phyloP scores from a whole-genome alignment of 805 yeast species.

The Metschnikowia kofuensis region DNA sequence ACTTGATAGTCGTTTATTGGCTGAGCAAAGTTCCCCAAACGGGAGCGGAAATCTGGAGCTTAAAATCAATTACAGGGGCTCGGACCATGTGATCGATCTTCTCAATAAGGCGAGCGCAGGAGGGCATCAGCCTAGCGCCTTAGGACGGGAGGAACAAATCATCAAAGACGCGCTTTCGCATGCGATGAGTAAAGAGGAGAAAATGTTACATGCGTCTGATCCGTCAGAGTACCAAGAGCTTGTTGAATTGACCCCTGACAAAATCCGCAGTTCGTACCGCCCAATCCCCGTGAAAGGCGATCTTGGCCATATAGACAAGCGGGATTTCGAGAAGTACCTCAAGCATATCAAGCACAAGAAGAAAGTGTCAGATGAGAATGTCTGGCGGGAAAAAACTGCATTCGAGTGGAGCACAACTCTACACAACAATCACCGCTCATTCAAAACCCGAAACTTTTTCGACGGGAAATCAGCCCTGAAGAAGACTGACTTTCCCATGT shows the following conservation, averaged over 20 bases:
- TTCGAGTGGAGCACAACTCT: conserved; percentile 49
- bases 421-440: conserved; percentile 33
- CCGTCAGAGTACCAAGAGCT: conserved; percentile 17
- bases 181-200: conserved; percentile 22
- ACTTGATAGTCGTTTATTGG: conserved; percentile 17
- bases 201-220: conserved; percentile 4
- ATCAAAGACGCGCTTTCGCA: conserved; percentile 23
- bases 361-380: conserved; percentile 39
- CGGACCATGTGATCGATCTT: conserved; percentile 7
- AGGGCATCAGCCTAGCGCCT: neutral
- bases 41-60: neutral
- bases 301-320: conserved; percentile 5
- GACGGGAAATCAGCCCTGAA: conserved; percentile 34
- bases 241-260: conserved; percentile 17
- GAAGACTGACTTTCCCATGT: conserved; percentile 15
- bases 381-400: conserved; percentile 48
- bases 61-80: conserved; percentile 4
- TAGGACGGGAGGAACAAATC: conserved; percentile 13
- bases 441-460: conserved; percentile 44
- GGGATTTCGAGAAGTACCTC: conserved; percentile 41
- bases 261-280: conserved; percentile 16
- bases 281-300: neutral
- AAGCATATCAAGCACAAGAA: conserved; percentile 40
- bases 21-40: neutral
- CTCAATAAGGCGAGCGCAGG: neutral